Conservation (phyloP, 306 rosid species). For the Acmispon strigosus region DNA sequence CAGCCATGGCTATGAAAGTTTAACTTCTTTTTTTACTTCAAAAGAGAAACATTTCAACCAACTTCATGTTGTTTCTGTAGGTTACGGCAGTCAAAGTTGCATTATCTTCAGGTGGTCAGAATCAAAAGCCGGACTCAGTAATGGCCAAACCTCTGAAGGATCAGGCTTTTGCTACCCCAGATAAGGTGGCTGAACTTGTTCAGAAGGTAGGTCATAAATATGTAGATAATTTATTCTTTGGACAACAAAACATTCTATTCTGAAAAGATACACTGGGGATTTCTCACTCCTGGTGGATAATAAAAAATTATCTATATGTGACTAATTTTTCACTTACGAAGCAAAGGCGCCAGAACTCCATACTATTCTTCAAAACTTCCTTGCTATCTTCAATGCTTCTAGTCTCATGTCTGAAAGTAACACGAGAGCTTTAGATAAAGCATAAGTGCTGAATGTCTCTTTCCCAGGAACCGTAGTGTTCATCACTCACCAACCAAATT, state of each 20-base stretch:
- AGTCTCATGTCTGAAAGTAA: not conserved
- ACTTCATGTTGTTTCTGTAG: slow-evolving; percentile 33
- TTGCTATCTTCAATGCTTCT: not conserved
- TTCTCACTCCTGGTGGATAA: not conserved
- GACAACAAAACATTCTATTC: not conserved
- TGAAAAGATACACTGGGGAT: not conserved
- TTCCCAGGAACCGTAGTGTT: not conserved
- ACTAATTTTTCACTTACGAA: too few species aligned
- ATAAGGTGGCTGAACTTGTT: slow-evolving; percentile 88
- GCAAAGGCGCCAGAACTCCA: not conserved
- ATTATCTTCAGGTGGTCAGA: slow-evolving; percentile 64
- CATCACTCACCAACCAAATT: not conserved
- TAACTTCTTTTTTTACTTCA: not conserved
- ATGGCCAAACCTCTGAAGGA: slow-evolving; percentile 80
- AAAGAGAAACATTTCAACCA: not conserved
- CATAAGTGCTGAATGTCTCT: not conserved
- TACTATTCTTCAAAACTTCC: not conserved
- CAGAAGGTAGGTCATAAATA: slow-evolving; percentile 58
- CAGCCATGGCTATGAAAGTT: not conserved
- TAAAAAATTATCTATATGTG: not conserved
- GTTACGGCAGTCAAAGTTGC: slow-evolving; percentile 96
- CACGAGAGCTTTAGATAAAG: not conserved
- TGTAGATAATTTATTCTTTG: slow-evolving; percentile 4
- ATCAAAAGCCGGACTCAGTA: slow-evolving; percentile 60
- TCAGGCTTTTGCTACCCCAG: slow-evolving; percentile 96